Base-by-base conservation (phyloP, 164 flowering plant genomes). In the Piper betle region DNA sequence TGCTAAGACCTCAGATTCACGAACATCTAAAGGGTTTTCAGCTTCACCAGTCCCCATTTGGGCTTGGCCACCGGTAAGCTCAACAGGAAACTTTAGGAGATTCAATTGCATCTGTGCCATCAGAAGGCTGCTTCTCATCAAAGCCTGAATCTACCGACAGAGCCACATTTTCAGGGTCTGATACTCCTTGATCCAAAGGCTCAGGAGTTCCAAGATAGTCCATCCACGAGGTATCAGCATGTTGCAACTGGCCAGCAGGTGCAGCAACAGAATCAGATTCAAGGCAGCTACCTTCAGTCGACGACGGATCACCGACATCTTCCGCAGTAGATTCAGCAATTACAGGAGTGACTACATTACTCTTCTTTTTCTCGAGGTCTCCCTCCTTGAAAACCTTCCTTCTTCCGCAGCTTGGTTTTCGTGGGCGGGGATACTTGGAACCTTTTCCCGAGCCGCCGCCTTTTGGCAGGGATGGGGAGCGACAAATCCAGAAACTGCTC, bases 401-500 rank as follows among this genome's bases (percentile, higher is more conserved):
- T 70, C 6, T 84, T 77, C 52, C 81, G 84, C n/a, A 72, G 64
- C 68, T 85, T 86, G 38, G 79, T 58, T 69, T 82, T 94, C 77
- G 74, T 84, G 7, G 75, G 65, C 60, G 77, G 79, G 74, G 81
- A 37, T 17, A 67, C 71, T 12, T 75, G 70, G 50, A 53, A 70
- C 69, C 79, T 84, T 60, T 72, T 81, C 37, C 81, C 18, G 55
- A 76, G 77, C 48, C 85, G 77, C 48, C 85, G 76, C 65, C 84
- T 88, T 78, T 83, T 91, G 15, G 80, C 81, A 59, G 96, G 96
- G 42, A 94, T 82, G 16, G 97, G 84, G 25, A 94, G 75, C 5
- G 99, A 94, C 25, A 94, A 86, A 76, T 94, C 99, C 64, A 91
- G 69, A 77, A 84, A 91, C 42, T 90, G 91, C 73, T 94, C 99